phyloP scores from a whole-genome alignment of 2,329 filamentous ascomycete species.

The Cordyceps tenuipes region DNA sequence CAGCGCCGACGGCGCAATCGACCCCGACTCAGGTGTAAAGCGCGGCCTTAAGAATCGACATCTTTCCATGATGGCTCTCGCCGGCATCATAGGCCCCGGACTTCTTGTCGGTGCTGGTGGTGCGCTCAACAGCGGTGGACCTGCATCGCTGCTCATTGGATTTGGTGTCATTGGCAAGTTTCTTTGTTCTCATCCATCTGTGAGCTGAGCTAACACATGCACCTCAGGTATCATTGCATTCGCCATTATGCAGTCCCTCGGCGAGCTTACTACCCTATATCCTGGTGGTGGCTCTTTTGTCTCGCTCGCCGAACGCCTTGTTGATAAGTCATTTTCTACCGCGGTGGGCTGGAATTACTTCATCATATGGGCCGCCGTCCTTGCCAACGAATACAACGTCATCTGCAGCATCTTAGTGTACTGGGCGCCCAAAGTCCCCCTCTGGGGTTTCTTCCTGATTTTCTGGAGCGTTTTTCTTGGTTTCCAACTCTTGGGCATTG shows the following conservation, averaged over 20 bases:
- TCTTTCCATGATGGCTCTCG: conserved; percentile 57
- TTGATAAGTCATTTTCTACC: conserved; percentile 61
- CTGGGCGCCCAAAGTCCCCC: conserved; percentile 52
- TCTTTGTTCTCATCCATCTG: not conserved
- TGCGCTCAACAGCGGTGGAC: conserved; percentile 59
- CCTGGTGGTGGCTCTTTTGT: conserved; percentile 64
- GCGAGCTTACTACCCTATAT: conserved; percentile 66
- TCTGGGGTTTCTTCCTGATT: conserved; percentile 64
- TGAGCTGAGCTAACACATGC: conserved; percentile 14
- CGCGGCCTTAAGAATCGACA: conserved; percentile 61
- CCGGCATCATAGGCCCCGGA: conserved; percentile 59
- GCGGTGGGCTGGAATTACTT: conserved; percentile 67
- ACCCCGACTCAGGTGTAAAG: conserved; percentile 58
- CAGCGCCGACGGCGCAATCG: conserved; percentile 17
- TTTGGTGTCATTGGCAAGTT: conserved; percentile 55
- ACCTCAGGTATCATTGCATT: conserved; percentile 49
- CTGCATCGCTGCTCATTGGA: conserved; percentile 63
- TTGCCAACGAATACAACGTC: conserved; percentile 65
- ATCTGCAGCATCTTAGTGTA: conserved; percentile 57
- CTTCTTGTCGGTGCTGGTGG: conserved; percentile 64
- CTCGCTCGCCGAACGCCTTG: conserved; percentile 61
- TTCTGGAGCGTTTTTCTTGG: conserved; percentile 63
- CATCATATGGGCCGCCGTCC: conserved; percentile 56
- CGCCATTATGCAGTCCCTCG: conserved; percentile 63
- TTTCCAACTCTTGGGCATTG: conserved; percentile 64